Evolutionary conservation across 192 early-diverging fungal genomes (phyloP).

Genomic region (Backusella luteola): DNA sequence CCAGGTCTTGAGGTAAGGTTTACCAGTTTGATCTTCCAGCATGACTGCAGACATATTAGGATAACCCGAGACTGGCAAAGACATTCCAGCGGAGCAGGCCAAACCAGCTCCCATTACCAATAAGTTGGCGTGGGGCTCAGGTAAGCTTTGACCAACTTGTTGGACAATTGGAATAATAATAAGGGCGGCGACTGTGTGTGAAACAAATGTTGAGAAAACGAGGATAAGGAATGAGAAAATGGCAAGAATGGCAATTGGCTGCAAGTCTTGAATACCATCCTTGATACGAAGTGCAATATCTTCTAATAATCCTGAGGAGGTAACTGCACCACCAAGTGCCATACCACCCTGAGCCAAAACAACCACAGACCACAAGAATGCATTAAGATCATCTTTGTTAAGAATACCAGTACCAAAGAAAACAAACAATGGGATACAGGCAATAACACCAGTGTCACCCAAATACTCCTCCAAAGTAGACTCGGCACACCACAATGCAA

Average conservation of each 20-base stretch:
- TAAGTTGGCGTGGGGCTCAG: slow-evolving; percentile 63
- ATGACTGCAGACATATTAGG: slow-evolving; percentile 80
- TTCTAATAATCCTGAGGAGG: slow-evolving; percentile 63
- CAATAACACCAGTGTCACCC: slow-evolving; percentile 77
- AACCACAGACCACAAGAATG: slow-evolving; percentile 58
- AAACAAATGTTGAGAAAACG: slow-evolving; percentile 73
- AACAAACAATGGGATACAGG: slow-evolving; percentile 68
- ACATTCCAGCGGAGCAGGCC: slow-evolving; percentile 39
- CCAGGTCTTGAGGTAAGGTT: slow-evolving; percentile 58
- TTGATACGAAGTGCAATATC: slow-evolving; percentile 62
- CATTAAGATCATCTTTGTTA: slow-evolving; percentile 76
- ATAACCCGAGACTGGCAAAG: slow-evolving; percentile 71
- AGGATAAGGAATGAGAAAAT: slow-evolving; percentile 63
- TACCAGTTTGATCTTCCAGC: slow-evolving; percentile 63
- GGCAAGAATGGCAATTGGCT: slow-evolving; percentile 54
- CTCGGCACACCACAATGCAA: slow-evolving; percentile 72
- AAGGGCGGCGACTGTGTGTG: slow-evolving; percentile 76
- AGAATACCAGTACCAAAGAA: slow-evolving; percentile 74
- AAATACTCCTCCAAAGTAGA: slow-evolving; percentile 51
- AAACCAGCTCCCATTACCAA: slow-evolving; percentile 71
- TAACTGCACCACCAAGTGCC: slow-evolving; percentile 72
- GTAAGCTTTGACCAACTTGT: slow-evolving; percentile 61
- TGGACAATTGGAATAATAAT: slow-evolving; percentile 76
- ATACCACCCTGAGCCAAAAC: slow-evolving; percentile 77
- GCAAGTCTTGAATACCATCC: slow-evolving; percentile 49